Conservation (phyloP, 306 rosid species). For the Begonia peltatifolia region DNA sequence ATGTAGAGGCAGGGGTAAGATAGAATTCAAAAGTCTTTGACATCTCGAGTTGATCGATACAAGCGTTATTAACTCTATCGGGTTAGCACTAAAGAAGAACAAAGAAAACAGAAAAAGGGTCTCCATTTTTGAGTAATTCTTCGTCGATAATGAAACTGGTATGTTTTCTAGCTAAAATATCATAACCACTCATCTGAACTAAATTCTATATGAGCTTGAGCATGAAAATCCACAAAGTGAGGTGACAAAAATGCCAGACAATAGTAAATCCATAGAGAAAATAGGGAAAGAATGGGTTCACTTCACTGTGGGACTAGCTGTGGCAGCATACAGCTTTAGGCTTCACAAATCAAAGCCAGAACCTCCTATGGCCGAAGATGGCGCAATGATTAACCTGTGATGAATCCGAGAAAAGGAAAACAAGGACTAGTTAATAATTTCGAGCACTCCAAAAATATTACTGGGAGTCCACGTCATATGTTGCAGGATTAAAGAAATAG, state of each 20-base stretch:
- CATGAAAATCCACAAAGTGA: slow-evolving; percentile 33
- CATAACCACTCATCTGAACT: neutral
- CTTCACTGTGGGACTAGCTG: slow-evolving; percentile 37
- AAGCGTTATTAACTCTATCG: slow-evolving; percentile 32
- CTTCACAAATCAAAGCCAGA: slow-evolving; percentile 21
- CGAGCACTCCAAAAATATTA: no score
- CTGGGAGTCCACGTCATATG: no score
- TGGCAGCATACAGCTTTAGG: slow-evolving; percentile 23
- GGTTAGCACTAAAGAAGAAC: slow-evolving; percentile 17
- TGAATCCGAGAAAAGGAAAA: no score
- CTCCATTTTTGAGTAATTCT: neutral
- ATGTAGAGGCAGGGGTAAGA: no score
- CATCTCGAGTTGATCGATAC: slow-evolving; percentile 15
- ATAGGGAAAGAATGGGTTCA: slow-evolving; percentile 27
- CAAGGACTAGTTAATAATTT: no score
- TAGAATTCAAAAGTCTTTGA: no score
- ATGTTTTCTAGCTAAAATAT: neutral
- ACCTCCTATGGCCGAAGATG: slow-evolving; percentile 1
- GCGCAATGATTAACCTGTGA: neutral
- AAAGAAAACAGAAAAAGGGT: slow-evolving; percentile 22
- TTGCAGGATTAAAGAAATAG: no score
- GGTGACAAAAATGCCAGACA: slow-evolving; percentile 29
- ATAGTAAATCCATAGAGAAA: slow-evolving; percentile 19
- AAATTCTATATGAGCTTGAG: slow-evolving; percentile 16
- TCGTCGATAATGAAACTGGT: neutral